Evolutionary conservation across 805 yeast genomes (phyloP), one percentile per base, ranked within the genome.

Genomic region (Metschnikowia continentalis): DNA sequence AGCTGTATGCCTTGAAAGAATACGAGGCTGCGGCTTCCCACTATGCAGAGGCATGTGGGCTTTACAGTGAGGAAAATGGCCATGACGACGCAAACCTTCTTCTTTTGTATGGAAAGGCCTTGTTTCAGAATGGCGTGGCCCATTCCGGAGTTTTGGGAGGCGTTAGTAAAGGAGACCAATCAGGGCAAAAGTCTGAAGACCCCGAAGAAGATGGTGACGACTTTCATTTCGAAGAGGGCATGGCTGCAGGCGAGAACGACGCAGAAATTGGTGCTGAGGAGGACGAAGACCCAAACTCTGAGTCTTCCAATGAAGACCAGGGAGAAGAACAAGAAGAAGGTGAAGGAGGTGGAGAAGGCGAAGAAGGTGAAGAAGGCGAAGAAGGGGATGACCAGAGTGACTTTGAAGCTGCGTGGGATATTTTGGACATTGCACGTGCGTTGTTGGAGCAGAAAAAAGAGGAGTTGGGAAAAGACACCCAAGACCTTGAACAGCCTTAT

Each of bases 321-420:
- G 65, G 61, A 3, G 64, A 60, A 7, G 56, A 45, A 6, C 54
- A 44, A 2, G 58, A 49, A 13, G 54, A 56, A 6, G 67, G 60
- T 8, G 70, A 58, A 5, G 66, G 60, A 6, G 30, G 11, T 11
- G 68, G 59, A 5, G 66, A 60, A 20, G 30, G 15, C 13, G 68
- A 59, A 8, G 52, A 60, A 0, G 61, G 54, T 3, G 19, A 17
- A 17, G 19, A 17, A 3, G 67, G 61, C 1, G 64, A 61, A 1
- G 64, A 56, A 13, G 68, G 54, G 63, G 60, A 22, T 79, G 66
- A 80, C 38, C 87, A 83, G 55, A 76, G 82, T 15, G 96, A 86
- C 60, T 88, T 92, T 61, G 95, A 87, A 63, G 80, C 84, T 15
- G 96, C 97, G 0, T 88, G 96, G 94, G 94, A 88, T 47, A 79